Base-by-base conservation (phyloP, 2,329 filamentous ascomycete genomes). In the Grosmannia clavigera region DNA sequence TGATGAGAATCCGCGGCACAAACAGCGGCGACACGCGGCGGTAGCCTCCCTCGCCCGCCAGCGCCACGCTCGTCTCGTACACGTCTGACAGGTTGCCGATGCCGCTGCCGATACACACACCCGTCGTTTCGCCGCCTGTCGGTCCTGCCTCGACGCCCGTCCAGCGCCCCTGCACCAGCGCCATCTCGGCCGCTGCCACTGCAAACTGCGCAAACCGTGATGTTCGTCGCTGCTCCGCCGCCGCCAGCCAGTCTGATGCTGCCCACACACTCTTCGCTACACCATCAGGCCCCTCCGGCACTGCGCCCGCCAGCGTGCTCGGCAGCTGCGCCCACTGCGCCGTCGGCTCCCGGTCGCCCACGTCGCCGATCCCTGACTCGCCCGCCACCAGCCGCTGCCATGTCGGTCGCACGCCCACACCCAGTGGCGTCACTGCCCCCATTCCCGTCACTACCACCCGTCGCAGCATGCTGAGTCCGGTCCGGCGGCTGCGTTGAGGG, bases 61-160 rank as follows among this genome's bases (percentile, higher is more conserved):
- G 95, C 1, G 82, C 83, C 57, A 96, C 68, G 60, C 88, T 90
- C 2, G 91, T 95, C 63, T 86, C 80, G 72, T 95, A 96, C 10
- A 95, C 84, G 67, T 96, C 91, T 50, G 96, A 88, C 48, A 99
- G 80, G 68, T 94, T 96, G 19, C 94, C 94, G 67, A 99, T 96
- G 1, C 94, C 94, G 65, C 92, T 97, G 2, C 94, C 94, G 50
- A 99, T 79, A 68, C 92, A 96, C 1, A 99, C 88, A 0, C 94
- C 94, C 0, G 92, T 95, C 59, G 80, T 79, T 2, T 16, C 40
- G 11, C n/a, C 79, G 69, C 95, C 87, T 25, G 81, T 82, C 25
- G 83, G 78, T 48, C 22, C 55, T 1, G 40, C 33, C 50, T 54
- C 22, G 22, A 78, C 76, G 5, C 69, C 73, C 5, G 74, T 75